Conservation (phyloP, 1,284 basidiomycete genomes). For the Ceratobasidium sp. region DNA sequence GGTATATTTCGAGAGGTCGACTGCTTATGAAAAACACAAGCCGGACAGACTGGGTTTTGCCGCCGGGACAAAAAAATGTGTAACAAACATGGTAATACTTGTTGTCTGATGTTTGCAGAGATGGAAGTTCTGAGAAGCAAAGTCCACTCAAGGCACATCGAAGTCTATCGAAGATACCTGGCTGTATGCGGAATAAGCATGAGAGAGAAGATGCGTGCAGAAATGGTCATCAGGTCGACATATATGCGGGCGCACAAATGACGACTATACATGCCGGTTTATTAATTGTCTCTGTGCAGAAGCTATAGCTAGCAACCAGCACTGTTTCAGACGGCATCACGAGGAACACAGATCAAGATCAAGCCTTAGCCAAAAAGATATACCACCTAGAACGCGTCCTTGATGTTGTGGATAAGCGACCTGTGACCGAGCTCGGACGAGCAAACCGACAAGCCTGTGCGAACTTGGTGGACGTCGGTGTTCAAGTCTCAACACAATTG, state of each 20-base stretch:
- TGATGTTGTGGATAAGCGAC: background rate
- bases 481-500: background rate
- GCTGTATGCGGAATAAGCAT: background rate
- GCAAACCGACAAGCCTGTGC: background rate
- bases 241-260: background rate
- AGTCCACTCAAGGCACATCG: background rate
- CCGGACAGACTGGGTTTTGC: too few species aligned
- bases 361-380: background rate
- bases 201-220: too few species aligned
- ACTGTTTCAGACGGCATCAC: background rate
- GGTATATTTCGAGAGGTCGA: too few species aligned
- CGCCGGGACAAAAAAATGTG: background rate
- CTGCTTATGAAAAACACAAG: too few species aligned
- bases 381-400: background rate
- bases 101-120: background rate
- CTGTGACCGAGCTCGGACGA: background rate
- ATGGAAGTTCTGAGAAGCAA: background rate
- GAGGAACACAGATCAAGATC: background rate
- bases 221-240: background rate
- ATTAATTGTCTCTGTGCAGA: background rate
- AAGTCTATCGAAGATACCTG: background rate
- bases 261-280: background rate
- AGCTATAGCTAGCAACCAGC: background rate
- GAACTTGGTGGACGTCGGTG: background rate
- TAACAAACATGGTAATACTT: background rate